Conservation (phyloP, 495 filamentous ascomycete genomes). For the Aspergillus steynii region DNA sequence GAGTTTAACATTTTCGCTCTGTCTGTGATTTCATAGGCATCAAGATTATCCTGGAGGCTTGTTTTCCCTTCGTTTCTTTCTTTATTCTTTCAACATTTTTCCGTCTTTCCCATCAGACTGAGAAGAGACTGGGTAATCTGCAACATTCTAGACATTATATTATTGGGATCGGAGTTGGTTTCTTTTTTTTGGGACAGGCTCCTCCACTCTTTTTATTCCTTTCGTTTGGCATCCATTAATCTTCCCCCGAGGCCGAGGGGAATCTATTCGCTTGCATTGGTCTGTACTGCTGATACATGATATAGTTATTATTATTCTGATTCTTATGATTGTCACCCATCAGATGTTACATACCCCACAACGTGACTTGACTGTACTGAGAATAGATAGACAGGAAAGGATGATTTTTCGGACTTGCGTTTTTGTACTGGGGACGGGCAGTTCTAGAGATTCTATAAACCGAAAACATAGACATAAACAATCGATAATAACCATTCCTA, state of each 20-base stretch:
- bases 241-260: neutral
- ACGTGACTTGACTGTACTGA: constrained; percentile 7
- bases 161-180: constrained; percentile 20
- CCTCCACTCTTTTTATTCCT: constrained; percentile 4
- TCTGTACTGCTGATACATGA: constrained; percentile 2
- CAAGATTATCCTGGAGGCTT: constrained; percentile 7
- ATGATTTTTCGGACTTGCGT: constrained; percentile 8
- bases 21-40: constrained; percentile 10
- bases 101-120: neutral
- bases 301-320: constrained; percentile 1
- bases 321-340: constrained; percentile 10
- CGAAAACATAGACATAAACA: too few species aligned
- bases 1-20: constrained; percentile 55
- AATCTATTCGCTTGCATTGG: neutral
- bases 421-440: constrained; percentile 8
- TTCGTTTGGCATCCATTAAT: constrained; percentile 3
- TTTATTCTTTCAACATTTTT: too few species aligned
- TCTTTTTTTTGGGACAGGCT: constrained; percentile 6
- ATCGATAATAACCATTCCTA: constrained; percentile 20
- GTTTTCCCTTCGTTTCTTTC: neutral
- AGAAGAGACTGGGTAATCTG: constrained; percentile 12
- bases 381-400: constrained; percentile 13
- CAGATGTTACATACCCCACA: constrained; percentile 19
- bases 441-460: too few species aligned
- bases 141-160: constrained; percentile 24